A percentile compares a stretch with the other conserved stretches of the same genome.
Evolutionary conservation across 2,329 filamentous ascomycete species (phyloP).

Genomic region (Diaporthe vexans): DNA sequence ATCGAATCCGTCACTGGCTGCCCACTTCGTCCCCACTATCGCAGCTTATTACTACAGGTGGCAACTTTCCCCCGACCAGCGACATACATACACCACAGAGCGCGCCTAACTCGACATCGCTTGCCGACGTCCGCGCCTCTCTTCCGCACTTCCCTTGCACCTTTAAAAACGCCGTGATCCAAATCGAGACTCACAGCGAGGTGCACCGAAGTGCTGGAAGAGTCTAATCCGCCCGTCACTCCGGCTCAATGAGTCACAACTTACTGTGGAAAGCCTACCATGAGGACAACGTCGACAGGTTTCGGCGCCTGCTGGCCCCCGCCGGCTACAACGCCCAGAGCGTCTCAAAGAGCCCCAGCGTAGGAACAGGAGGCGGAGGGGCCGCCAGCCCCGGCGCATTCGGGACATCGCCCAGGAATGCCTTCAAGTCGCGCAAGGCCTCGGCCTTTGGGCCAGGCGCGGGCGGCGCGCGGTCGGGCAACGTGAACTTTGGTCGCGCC

Average conservation of each 20-base stretch:
- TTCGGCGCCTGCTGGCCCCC: conserved; percentile 88
- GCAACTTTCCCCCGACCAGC: conserved; percentile 28
- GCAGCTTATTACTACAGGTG: conserved; percentile 29
- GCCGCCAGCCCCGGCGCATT: conserved; percentile 54
- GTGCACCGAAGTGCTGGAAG: conserved; percentile 72
- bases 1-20: background rate
- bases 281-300: conserved; percentile 97
- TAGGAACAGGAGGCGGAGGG: conserved; percentile 52
- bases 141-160: conserved; percentile 62
- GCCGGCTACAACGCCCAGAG: conserved; percentile 71
- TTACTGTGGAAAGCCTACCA: conserved; percentile 97
- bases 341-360: conserved; percentile 66
- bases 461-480: conserved; percentile 61
- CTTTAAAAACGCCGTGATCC: conserved; percentile 96
- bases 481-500: conserved; percentile 61
- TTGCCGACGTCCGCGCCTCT: conserved; percentile 31
- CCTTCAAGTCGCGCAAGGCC: conserved; percentile 65
- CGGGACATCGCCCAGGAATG: conserved; percentile 64
- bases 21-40: conserved; percentile 51
- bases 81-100: conserved; percentile 3
- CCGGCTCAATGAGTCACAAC: conserved; percentile 77
- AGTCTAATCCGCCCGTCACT: conserved; percentile 58
- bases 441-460: conserved; percentile 63
- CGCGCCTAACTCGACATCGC: conserved; percentile 8
- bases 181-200: conserved; percentile 85